Evolutionary conservation across 805 yeast genomes (phyloP), one percentile per base, ranked within the genome.

Genomic region (Cyberlindnera mrakii): DNA sequence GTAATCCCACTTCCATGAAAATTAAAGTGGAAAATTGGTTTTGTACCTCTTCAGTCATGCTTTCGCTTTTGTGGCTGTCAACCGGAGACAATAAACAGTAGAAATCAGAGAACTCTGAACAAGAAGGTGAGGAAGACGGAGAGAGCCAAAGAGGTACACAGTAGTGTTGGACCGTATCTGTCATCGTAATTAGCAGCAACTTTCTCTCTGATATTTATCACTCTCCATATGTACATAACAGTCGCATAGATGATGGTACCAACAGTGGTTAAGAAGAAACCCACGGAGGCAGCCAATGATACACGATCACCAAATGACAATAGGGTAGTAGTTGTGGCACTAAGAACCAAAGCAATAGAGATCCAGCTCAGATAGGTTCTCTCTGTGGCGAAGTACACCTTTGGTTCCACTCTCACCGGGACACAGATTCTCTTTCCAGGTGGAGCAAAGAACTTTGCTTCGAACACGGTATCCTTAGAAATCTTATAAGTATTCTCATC

Each of bases 371-470:
- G 71, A 59, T 82, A 91, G 0, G 99, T 93, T 67, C 99, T 80
- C 65, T 93, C 99, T 19, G 95, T 88, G 6, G 99, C 99, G 65
- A 93, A 93, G 63, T 93, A 93, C n/a, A 93, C 99, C 68, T 93
- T 93, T 45, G 99, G 99, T 66, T 93, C 99, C 31, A 93, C 90
- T 57, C 99, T 78, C 32, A 93, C 95, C 3, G 98, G 99, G 8
- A 93, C 93, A 57, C 89, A 79, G 46, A 93, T 86, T 36, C 76
- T 74, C 64, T 89, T 90, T 2, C 98, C 99, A 34, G 85, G 80
- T 18, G 99, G 98, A 10, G 93, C 85, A 46, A 64, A 67, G 49
- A 82, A 72, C 43, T 67, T 64, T 3, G 77, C 59, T 47, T 77
- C 81, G 57, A 79, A 83, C 0, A 71, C 73, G 0, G 89, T 82